A percentile compares a stretch with the other conserved stretches of the same genome.
Evolutionary conservation across 2,329 filamentous ascomycete genomes (phyloP).

Genomic region (Ascochyta lentis): DNA sequence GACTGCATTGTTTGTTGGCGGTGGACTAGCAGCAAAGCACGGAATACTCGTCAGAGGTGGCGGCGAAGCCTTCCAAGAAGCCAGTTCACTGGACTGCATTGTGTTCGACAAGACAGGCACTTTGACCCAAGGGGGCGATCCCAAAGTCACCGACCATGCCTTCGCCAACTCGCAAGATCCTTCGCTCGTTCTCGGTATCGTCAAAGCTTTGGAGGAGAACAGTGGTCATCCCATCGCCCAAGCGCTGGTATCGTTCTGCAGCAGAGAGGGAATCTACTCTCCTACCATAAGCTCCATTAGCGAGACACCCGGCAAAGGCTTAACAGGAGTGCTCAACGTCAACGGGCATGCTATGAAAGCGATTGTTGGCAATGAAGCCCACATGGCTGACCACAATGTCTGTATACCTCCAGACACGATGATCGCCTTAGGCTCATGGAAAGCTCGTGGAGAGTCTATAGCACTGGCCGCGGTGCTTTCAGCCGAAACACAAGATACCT

Average conservation of each 20-base stretch:
- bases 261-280: conserved; percentile 6
- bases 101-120: conserved; percentile 93
- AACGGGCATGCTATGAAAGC: conserved; percentile 48
- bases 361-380: conserved; percentile 74
- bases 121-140: conserved; percentile 74
- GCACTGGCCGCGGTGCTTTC: conserved; percentile 46
- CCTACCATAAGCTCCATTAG: conserved; percentile 55
- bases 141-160: conserved; percentile 67
- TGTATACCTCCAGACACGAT: conserved; percentile 29
- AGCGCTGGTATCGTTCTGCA: conserved; percentile 70
- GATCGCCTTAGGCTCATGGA: conserved; percentile 47
- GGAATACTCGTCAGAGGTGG: conserved; percentile 85
- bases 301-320: conserved; percentile 74
- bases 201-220: conserved; percentile 70
- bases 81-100: conserved; percentile 76
- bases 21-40: conserved; percentile 77
- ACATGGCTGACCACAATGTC: conserved; percentile 61
- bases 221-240: conserved; percentile 78
- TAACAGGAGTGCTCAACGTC: conserved; percentile 63
- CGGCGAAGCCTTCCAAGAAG: conserved; percentile 85
- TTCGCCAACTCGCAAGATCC: conserved; percentile 43
- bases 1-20: conserved; percentile 82
- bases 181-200: conserved; percentile 57
- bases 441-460: conserved; percentile 51
- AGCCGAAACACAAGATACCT: conserved; percentile 21